phyloP scores from a whole-genome alignment of 2,329 filamentous ascomycete species.

The Fusarium sororula region DNA sequence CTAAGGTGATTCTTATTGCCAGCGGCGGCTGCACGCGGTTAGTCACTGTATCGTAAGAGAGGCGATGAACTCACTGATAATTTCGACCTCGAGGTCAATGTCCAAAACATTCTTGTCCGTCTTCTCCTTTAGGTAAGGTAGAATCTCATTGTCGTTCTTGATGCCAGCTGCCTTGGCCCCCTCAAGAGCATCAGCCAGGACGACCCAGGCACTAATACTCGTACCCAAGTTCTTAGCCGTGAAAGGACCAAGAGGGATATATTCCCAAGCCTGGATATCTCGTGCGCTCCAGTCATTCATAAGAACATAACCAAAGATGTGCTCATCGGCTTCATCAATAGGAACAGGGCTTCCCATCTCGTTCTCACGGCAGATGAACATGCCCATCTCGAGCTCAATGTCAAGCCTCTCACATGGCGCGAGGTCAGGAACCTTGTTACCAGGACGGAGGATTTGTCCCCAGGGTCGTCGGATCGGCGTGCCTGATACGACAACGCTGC shows the following conservation, averaged over 20 bases:
- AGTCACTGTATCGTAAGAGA: fast-evolving
- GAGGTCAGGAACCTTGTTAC: conserved; percentile 61
- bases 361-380: conserved; percentile 75
- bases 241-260: conserved; percentile 69
- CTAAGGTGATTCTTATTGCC: conserved; percentile 47
- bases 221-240: conserved; percentile 70
- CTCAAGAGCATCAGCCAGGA: conserved; percentile 66
- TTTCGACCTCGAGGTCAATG: conserved; percentile 51
- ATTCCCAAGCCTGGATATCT: conserved; percentile 70
- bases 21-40: conserved; percentile 38
- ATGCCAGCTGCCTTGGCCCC: conserved; percentile 37
- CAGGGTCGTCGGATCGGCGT: conserved; percentile 77
- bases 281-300: conserved; percentile 72
- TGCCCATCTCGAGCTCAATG: conserved; percentile 81
- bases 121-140: conserved; percentile 65
- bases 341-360: conserved; percentile 72
- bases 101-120: conserved; percentile 48
- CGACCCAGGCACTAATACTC: conserved; percentile 69
- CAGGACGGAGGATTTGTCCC: conserved; percentile 70
- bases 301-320: conserved; percentile 75
- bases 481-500: conserved; percentile 77
- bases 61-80: conserved; percentile 47
- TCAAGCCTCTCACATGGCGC: conserved; percentile 72
- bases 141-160: conserved; percentile 48
- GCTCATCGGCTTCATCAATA: conserved; percentile 72